Percentiles rank a stretch among this genome's conserved stretches.
Evolutionary conservation across 2,329 filamentous ascomycete genomes (phyloP).

Genomic region (Truncatella angustata): DNA sequence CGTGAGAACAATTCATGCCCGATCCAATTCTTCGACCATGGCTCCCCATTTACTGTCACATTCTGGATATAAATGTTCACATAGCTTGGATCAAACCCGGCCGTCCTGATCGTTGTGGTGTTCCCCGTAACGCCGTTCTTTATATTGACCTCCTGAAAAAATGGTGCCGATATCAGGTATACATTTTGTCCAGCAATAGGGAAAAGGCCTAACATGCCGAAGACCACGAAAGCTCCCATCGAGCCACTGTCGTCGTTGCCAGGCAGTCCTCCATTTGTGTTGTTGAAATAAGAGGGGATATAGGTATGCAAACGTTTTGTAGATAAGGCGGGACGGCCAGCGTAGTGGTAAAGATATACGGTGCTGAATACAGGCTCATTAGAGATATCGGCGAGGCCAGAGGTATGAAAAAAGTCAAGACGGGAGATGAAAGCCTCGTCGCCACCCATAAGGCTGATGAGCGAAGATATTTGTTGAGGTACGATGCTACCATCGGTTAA

Average conservation of each 20-base stretch:
- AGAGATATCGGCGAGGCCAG: conserved; percentile 36
- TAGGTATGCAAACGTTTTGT: conserved; percentile 53
- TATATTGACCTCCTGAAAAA: conserved; percentile 55
- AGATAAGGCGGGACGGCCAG: conserved; percentile 51
- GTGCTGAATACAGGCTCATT: conserved; percentile 58
- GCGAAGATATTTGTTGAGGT: conserved; percentile 36
- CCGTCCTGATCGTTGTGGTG: conserved; percentile 51
- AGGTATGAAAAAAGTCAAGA: conserved; percentile 53
- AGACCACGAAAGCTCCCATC: conserved; percentile 58
- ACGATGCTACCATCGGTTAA: conserved; percentile 25
- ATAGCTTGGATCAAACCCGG: conserved; percentile 56
- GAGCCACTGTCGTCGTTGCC: conserved; percentile 65
- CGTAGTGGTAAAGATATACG: conserved; percentile 62
- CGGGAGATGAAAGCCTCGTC: conserved; percentile 49
- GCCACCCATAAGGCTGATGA: conserved; percentile 55
- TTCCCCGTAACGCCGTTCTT: conserved; percentile 52
- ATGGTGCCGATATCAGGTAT: conserved; percentile 62
- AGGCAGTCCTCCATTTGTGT: conserved; percentile 52
- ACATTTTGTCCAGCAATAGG: conserved; percentile 61
- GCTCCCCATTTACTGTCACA: conserved; percentile 52
- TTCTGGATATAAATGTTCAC: conserved; percentile 57
- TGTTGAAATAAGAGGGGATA: conserved; percentile 60
- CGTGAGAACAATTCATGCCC: conserved; percentile 57
- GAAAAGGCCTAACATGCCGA: conserved; percentile 61
- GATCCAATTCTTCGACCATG: conserved; percentile 59